Conservation (phyloP, 225 moss, liverwort and hornwort genomes). For the Thuidium tamariscinum region DNA sequence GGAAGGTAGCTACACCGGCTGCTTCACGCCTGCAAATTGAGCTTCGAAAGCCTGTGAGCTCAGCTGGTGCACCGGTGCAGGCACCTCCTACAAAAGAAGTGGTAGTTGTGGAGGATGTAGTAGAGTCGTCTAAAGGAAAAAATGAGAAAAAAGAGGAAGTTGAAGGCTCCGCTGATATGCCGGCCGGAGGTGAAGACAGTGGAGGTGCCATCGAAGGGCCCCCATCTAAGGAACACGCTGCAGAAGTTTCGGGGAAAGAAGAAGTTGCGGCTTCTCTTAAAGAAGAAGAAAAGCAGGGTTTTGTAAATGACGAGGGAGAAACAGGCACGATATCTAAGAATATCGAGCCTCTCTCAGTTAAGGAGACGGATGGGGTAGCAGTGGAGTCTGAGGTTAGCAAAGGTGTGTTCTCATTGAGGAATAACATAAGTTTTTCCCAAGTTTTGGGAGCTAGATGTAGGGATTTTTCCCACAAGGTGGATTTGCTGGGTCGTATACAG, state of each 20-base stretch:
- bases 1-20: slow-evolving; percentile 62
- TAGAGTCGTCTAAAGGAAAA: slow-evolving; percentile 58
- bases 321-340: slow-evolving; percentile 92
- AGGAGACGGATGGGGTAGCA: slow-evolving; percentile 99
- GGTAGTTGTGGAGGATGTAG: slow-evolving; percentile 38
- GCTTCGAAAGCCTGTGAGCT: slow-evolving; percentile 71
- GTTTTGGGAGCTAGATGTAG: slow-evolving; percentile 66
- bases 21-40: slow-evolving; percentile 87
- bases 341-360: slow-evolving; percentile 97
- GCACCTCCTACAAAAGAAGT: slow-evolving; percentile 28
- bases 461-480: slow-evolving; percentile 70
- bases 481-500: slow-evolving; percentile 73
- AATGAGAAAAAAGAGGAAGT: slow-evolving; percentile 44
- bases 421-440: slow-evolving; percentile 72
- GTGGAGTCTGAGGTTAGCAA: slow-evolving; percentile 99
- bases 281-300: slow-evolving; percentile 72
- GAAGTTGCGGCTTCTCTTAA: slow-evolving; percentile 52
- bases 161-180: slow-evolving; percentile 45
- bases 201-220: slow-evolving; percentile 86
- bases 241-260: slow-evolving; percentile 42
- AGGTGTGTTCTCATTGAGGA: slow-evolving; percentile 99
- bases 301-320: slow-evolving; percentile 97
- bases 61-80: slow-evolving; percentile 42
- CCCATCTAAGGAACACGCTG: slow-evolving; percentile 62
- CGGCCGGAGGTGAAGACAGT: slow-evolving; percentile 61